Conservation (phyloP, 306 rosid genomes). For the Medicago lupulina region DNA sequence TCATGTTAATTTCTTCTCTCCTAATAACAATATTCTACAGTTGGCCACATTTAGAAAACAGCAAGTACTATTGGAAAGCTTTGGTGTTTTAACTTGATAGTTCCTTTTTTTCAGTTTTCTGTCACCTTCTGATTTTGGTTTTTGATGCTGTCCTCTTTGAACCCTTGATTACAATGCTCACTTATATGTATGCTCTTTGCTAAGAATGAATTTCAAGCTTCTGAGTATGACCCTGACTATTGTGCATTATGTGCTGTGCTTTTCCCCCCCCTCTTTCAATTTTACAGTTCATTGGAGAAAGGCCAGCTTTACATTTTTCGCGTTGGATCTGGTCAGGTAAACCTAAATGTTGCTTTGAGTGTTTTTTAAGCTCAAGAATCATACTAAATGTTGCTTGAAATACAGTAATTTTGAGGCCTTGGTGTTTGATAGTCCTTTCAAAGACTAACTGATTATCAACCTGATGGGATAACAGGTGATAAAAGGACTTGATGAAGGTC, state of each 20-base stretch:
- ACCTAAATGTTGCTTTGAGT: slow-evolving; percentile 23
- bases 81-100: not conserved
- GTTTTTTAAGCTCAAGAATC: slow-evolving; percentile 13
- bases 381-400: slow-evolving; percentile 7
- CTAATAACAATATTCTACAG: not conserved
- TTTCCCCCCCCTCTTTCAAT: slow-evolving; percentile 7
- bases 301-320: slow-evolving; percentile 81
- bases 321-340: slow-evolving; percentile 91
- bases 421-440: not conserved
- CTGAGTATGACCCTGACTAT: slow-evolving; percentile 29
- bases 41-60: not conserved
- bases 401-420: slow-evolving; percentile 9
- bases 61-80: not conserved
- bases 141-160: slow-evolving; percentile 32
- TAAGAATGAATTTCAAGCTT: slow-evolving; percentile 2
- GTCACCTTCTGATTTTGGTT: slow-evolving; percentile 20
- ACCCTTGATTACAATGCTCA: slow-evolving; percentile 26
- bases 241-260: slow-evolving; percentile 31
- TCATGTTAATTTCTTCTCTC: too few species aligned
- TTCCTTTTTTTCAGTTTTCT: not conserved
- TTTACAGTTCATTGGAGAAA: slow-evolving; percentile 90
- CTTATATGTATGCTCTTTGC: slow-evolving; percentile 10
- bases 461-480: slow-evolving; percentile 72
- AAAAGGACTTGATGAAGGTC: slow-evolving; percentile 97
- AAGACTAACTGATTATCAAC: slow-evolving; percentile 39